Evolutionary conservation across 2,329 filamentous ascomycete species (phyloP).

Genomic region (Aureobasidium musti): DNA sequence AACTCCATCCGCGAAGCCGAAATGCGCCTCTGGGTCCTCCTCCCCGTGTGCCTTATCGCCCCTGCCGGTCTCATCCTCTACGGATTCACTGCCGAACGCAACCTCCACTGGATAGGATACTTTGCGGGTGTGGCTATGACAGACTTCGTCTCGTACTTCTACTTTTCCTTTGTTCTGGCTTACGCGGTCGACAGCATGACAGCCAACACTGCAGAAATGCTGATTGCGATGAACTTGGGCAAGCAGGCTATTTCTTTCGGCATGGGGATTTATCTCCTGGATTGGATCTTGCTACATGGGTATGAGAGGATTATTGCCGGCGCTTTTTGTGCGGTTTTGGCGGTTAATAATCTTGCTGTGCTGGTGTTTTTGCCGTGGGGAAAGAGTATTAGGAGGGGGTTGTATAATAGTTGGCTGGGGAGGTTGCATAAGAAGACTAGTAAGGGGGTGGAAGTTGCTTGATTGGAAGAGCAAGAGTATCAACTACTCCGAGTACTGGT

Average conservation of each 20-base stretch:
- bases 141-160: slow-evolving; percentile 42
- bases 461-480: not conserved
- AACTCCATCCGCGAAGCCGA: slow-evolving; percentile 39
- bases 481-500: not conserved
- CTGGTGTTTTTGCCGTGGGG: slow-evolving; percentile 43
- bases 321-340: slow-evolving; percentile 41
- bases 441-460: slow-evolving; percentile 36
- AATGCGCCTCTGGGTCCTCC: slow-evolving; percentile 40
- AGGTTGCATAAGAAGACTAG: slow-evolving; percentile 39
- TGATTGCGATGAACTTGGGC: slow-evolving; percentile 49
- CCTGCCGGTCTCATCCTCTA: slow-evolving; percentile 43
- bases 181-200: slow-evolving; percentile 63
- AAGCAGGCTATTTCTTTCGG: slow-evolving; percentile 45
- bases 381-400: slow-evolving; percentile 41
- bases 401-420: slow-evolving; percentile 40
- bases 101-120: slow-evolving; percentile 44
- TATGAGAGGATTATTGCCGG: slow-evolving; percentile 43
- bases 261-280: slow-evolving; percentile 42
- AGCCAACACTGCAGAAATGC: slow-evolving; percentile 62
- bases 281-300: slow-evolving; percentile 41
- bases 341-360: slow-evolving; percentile 42
- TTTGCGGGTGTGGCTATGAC: slow-evolving; percentile 44
- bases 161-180: slow-evolving; percentile 56
- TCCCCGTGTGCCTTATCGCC: slow-evolving; percentile 43
- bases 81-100: slow-evolving; percentile 40